A percentile compares a stretch with the other conserved stretches of the same genome.
Conservation (phyloP, 441 rosid species). For the Gossypium gossypioides region DNA sequence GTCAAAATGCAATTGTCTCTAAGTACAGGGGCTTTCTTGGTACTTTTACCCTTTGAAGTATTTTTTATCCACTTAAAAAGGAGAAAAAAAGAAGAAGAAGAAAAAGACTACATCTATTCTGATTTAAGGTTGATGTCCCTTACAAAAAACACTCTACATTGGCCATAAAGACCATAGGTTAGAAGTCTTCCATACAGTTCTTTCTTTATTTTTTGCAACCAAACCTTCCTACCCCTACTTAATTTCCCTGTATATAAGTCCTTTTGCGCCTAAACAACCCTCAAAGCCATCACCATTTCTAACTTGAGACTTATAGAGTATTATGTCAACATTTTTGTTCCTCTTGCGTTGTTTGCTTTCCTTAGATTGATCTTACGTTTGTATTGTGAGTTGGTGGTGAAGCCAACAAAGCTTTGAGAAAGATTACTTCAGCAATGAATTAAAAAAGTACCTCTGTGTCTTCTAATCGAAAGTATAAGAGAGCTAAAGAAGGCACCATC, state of each 20-base stretch:
- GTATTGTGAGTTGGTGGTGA: background rate
- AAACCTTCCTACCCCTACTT: background rate
- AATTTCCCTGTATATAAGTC: background rate
- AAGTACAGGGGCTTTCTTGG: no score
- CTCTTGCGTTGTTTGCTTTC: slow-evolving; percentile 13
- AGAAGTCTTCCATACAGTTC: background rate
- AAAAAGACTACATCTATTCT: no score
- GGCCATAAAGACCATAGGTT: background rate
- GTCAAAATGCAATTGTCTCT: no score
- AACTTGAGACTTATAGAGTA: background rate
- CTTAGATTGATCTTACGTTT: slow-evolving; percentile 5
- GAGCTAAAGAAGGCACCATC: slow-evolving; percentile 26
- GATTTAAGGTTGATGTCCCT: no score
- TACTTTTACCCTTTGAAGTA: no score
- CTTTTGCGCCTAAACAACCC: background rate
- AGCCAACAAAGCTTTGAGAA: slow-evolving; percentile 26
- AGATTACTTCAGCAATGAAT: slow-evolving; percentile 29
- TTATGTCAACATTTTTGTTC: background rate
- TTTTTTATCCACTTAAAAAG: no score
- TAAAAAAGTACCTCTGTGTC: slow-evolving; percentile 23
- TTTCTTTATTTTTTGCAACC: background rate
- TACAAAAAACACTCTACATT: no score
- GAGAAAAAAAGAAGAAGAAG: no score
- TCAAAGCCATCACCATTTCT: background rate
- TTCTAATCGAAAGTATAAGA: slow-evolving; percentile 28